Evolutionary conservation across 805 yeast genomes (phyloP).

Genomic region (Candida arabinofermentans): DNA sequence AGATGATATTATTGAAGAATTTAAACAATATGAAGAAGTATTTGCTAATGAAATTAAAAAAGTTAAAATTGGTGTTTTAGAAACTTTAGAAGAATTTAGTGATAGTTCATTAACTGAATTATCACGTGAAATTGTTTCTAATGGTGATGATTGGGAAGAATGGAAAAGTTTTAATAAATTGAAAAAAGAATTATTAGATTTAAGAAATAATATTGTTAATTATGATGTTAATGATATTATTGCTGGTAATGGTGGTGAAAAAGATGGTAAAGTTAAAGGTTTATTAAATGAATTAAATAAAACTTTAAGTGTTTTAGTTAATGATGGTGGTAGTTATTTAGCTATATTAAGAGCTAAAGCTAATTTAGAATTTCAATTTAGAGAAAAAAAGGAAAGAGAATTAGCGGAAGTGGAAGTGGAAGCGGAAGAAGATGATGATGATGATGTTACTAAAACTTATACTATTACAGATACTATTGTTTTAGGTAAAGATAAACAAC

Average conservation of each 20-base stretch:
- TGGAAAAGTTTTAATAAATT: conserved; percentile 60
- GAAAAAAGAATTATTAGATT: conserved; percentile 50
- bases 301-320: conserved; percentile 46
- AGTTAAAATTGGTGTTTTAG: conserved; percentile 46
- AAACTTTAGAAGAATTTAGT: conserved; percentile 69
- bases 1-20: conserved; percentile 29
- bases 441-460: conserved; percentile 9
- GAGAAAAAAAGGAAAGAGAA: conserved; percentile 42
- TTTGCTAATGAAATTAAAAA: conserved; percentile 30
- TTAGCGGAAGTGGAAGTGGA: conserved; percentile 5
- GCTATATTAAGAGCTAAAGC: conserved; percentile 55
- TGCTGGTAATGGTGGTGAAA: conserved; percentile 26
- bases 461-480: conserved; percentile 16
- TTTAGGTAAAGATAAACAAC: conserved; percentile 12
- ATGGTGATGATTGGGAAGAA: conserved; percentile 43
- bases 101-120: conserved; percentile 64
- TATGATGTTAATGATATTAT: conserved; percentile 29
- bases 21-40: conserved; percentile 28
- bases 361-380: conserved; percentile 50
- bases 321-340: conserved; percentile 61
- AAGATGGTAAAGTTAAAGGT: conserved; percentile 26
- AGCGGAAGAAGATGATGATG: conserved; percentile 6
- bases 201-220: conserved; percentile 48
- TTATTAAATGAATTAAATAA: conserved; percentile 36
- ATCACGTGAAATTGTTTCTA: conserved; percentile 51